Evolutionary conservation across 176 grass and related monocot species (phyloP).

Genomic region (Carex parvula): DNA sequence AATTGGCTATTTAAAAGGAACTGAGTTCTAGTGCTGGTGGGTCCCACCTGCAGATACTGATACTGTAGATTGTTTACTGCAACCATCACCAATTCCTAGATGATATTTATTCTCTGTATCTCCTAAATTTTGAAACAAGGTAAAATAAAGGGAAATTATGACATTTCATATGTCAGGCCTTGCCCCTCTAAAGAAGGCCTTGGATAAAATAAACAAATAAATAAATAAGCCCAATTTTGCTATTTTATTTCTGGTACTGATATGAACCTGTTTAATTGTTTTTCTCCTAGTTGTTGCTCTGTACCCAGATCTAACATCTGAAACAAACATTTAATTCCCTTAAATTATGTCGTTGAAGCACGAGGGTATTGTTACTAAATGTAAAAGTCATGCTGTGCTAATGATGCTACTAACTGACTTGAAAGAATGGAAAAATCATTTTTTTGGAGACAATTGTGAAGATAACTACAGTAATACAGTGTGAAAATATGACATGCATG

Average conservation of each 20-base stretch:
- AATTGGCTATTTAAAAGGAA: background rate
- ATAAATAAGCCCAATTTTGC: background rate
- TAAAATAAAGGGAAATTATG: too few relatives aligned
- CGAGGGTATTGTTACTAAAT: background rate
- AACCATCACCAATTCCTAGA: background rate
- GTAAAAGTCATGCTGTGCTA: background rate
- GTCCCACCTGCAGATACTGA: background rate
- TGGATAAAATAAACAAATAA: too few relatives aligned
- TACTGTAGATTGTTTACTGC: background rate
- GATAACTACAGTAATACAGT: background rate
- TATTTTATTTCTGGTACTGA: background rate
- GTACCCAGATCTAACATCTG: background rate
- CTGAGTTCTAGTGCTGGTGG: background rate
- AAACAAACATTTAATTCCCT: background rate
- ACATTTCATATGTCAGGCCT: too few relatives aligned
- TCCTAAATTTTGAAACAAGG: background rate
- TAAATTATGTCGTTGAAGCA: background rate
- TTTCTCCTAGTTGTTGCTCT: background rate
- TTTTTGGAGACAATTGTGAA: background rate
- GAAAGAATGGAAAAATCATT: background rate
- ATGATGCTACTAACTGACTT: background rate
- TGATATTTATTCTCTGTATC: background rate
- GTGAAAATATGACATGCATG: background rate
- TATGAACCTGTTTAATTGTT: background rate
- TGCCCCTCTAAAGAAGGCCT: too few relatives aligned